phyloP scores from a whole-genome alignment of 2,329 filamentous ascomycete species.

The Herpotrichia juniperi region DNA sequence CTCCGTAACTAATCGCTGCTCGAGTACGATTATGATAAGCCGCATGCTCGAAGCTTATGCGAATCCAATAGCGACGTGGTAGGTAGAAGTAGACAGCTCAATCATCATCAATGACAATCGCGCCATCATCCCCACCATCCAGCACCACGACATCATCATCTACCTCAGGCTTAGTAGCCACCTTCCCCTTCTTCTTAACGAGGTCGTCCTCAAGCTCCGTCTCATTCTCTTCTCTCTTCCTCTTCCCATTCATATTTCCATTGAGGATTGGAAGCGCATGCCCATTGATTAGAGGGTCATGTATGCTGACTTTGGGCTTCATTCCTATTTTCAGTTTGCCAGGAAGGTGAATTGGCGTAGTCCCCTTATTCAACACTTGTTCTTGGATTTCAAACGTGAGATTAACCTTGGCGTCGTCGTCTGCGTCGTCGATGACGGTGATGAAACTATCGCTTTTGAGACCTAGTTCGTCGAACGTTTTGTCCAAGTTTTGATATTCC shows the following conservation, averaged over 20 bases:
- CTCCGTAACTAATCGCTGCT: too few species aligned
- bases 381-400: conserved; percentile 72
- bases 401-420: conserved; percentile 79
- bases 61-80: too few species aligned
- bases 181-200: conserved; percentile 48
- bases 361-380: conserved; percentile 50
- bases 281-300: conserved; percentile 14
- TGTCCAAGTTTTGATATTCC: conserved; percentile 81
- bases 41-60: too few species aligned
- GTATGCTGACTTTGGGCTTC: conserved; percentile 49
- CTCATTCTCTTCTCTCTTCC: conserved; percentile 55
- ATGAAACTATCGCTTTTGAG: conserved; percentile 77
- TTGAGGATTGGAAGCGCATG: too few species aligned
- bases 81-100: conserved; percentile 13
- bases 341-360: conserved; percentile 62
- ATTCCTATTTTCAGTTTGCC: conserved; percentile 54
- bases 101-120: conserved; percentile 45
- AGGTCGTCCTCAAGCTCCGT: conserved; percentile 46
- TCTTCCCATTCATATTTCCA: conserved; percentile 42
- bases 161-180: conserved; percentile 33
- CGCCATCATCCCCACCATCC: conserved; percentile 40
- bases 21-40: not conserved
- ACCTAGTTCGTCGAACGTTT: conserved; percentile 78
- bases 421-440: conserved; percentile 82
- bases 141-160: conserved; percentile 45